Base-by-base conservation (phyloP, 2,329 filamentous ascomycete species). In the Ceratocystis diversiconidia region DNA sequence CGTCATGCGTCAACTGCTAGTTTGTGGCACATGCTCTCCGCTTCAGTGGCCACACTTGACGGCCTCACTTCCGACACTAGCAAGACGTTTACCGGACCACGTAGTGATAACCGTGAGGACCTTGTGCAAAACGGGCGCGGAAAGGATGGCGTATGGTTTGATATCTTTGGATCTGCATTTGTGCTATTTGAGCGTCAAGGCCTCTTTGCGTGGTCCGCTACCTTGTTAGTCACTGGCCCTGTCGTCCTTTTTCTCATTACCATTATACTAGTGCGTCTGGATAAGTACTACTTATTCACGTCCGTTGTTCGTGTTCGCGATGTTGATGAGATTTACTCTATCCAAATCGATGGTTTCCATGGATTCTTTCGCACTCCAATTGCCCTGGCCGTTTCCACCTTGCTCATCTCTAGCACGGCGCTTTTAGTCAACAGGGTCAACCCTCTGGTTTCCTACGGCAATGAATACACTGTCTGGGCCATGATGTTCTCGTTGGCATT, bases 11-110 rank as follows among this genome's bases (percentile, higher is more conserved):
- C 85, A n/a, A 75, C 75, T 67, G 76, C 77, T 60, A 85, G 83
- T 68, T 75, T 97, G 22, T 97, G 92, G 92, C 92, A 97, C 74
- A 97, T 99, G 94, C 79, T 99, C 46, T 95, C 90, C 46, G 86
- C 86, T 15, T 85, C 91, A 5, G 76, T 96, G 28, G 83, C 85
- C 5, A 94, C 92, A 0, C 84, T 89, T 25, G 80, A 86, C 71
- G 80, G 80, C 1, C 79, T 97, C 55, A 86, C 90, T 0, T 82
- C 84, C 15, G 84, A 90, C 70, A 84, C 81, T 0, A 85, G 84
- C 66, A 77, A 81, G 59, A 79, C 78, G 1, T 96, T 95, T 71
- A 81, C 82, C 62, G 83, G 86, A 4, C 75, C 78, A 17, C 74
- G 81, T 48, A 75, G 77, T 8, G 82, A 85, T 64, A 76, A 79